Percentiles rank a stretch among this genome's conserved stretches.
Conservation (phyloP, 2,329 filamentous ascomycete species). For the Albophoma yamanashiensis region DNA sequence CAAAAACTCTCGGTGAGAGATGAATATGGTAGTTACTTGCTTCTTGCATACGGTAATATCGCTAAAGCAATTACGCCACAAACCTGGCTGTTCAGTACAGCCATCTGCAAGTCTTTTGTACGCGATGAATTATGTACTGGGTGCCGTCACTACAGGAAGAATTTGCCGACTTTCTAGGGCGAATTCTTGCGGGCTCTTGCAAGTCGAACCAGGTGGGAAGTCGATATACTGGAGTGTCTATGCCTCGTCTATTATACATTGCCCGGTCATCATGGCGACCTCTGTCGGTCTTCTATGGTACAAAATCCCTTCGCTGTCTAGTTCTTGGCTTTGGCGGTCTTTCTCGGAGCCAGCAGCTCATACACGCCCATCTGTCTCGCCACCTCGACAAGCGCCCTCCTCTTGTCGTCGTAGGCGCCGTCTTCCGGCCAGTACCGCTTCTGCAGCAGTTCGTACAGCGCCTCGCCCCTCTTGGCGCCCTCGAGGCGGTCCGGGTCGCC, state of each 20-base stretch:
- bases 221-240: not conserved
- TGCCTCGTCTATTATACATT: not conserved
- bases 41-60: not conserved
- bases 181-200: too few species aligned
- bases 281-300: not conserved
- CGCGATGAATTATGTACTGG: not conserved
- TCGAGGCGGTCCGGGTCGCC: slow-evolving; percentile 24
- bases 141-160: not conserved
- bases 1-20: not conserved
- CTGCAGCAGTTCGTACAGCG: slow-evolving; percentile 32
- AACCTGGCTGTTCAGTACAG: not conserved
- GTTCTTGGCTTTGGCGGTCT: not conserved
- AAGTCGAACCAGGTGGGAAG: not conserved
- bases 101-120: not conserved
- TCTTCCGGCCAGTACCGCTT: slow-evolving; percentile 22
- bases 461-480: slow-evolving; percentile 22
- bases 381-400: slow-evolving; percentile 18
- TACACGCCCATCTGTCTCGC: slow-evolving; percentile 34
- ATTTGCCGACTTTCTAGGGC: too few species aligned
- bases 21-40: not conserved
- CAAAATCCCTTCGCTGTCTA: not conserved
- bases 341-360: slow-evolving; percentile 15
- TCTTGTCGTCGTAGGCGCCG: slow-evolving; percentile 11
- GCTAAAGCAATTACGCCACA: not conserved
- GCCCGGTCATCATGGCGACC: not conserved